phyloP scores from a whole-genome alignment of 495 filamentous ascomycete genomes.

The Apodospora peruviana region DNA sequence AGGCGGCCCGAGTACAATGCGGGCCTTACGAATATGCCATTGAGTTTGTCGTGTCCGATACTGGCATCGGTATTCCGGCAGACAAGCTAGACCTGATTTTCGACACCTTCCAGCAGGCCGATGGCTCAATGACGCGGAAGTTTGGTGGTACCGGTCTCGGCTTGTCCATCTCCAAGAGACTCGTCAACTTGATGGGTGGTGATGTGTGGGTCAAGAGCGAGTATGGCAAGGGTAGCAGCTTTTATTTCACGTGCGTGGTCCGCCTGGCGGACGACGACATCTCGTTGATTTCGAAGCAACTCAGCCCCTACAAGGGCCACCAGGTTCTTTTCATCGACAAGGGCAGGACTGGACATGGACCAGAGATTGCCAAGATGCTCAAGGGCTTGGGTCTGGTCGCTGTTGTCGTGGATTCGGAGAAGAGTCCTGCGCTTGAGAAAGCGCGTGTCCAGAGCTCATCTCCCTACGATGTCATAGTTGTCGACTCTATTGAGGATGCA shows the following conservation, averaged over 20 bases:
- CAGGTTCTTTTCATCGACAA: slow-evolving; percentile 96
- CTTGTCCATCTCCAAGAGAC: slow-evolving; percentile 89
- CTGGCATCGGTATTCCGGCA: slow-evolving; percentile 91
- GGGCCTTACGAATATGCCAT: slow-evolving; percentile 79
- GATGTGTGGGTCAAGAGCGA: slow-evolving; percentile 95
- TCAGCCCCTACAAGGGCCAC: slow-evolving; percentile 85
- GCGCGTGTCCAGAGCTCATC: slow-evolving; percentile 52
- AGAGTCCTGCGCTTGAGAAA: slow-evolving; percentile 34
- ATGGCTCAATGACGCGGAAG: slow-evolving; percentile 93
- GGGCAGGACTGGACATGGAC: slow-evolving; percentile 70
- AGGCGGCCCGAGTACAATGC: slow-evolving; percentile 55
- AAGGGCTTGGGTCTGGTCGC: slow-evolving; percentile 73
- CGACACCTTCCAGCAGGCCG: slow-evolving; percentile 98
- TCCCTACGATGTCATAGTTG: slow-evolving; percentile 92
- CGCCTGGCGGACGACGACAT: slow-evolving; percentile 81
- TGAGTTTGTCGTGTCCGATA: slow-evolving; percentile 95
- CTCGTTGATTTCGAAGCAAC: slow-evolving; percentile 71
- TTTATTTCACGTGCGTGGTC: slow-evolving; percentile 95
- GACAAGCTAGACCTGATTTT: slow-evolving; percentile 98
- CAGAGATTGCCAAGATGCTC: slow-evolving; percentile 75
- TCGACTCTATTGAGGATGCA: slow-evolving; percentile 89
- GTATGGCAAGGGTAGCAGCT: slow-evolving; percentile 89
- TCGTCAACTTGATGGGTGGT: slow-evolving; percentile 97
- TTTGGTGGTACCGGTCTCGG: slow-evolving; percentile 97
- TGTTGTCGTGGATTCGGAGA: slow-evolving; percentile 70